phyloP scores from a whole-genome alignment of 169 alveolate species.

The Eimeria necatrix region DNA sequence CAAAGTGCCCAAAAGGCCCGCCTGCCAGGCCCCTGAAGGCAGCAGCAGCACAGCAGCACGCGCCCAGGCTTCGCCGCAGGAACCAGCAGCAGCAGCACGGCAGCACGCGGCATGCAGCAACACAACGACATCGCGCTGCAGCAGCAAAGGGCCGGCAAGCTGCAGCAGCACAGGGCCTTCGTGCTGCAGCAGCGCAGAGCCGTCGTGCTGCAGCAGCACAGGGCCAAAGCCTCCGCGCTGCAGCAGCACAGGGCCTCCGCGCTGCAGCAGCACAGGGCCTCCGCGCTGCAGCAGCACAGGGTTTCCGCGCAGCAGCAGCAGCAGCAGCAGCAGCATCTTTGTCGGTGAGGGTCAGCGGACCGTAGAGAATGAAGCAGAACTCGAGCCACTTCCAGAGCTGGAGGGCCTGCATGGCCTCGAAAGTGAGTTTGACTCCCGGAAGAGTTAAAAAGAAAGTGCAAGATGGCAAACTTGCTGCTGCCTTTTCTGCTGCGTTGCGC shows the following conservation, averaged over 20 bases:
- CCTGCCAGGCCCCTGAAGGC: conserved; percentile 72
- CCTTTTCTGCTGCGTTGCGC: neutral
- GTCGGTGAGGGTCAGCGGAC: no score
- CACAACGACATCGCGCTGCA: no score
- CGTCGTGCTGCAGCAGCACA: neutral
- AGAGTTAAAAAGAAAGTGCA: conserved; percentile 33
- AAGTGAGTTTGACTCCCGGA: conserved; percentile 2
- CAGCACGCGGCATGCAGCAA: no score
- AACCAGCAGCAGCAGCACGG: no score
- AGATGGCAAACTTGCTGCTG: conserved; percentile 1
- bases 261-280: neutral
- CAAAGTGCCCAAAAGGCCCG: conserved; percentile 64
- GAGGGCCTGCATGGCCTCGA: conserved; percentile 44
- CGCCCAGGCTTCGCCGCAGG: no score
- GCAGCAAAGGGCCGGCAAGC: no score
- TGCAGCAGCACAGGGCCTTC: no score
- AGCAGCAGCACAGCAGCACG: no score
- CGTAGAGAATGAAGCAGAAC: conserved; percentile 51
- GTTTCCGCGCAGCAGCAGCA: neutral
- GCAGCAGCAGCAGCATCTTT: no score
- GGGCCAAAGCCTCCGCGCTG: neutral
- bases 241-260: neutral
- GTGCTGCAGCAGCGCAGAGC: no score
- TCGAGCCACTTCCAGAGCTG: conserved; percentile 75
- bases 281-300: neutral